Percentiles rank a stretch among this genome's conserved stretches.
Conservation (phyloP, 2,329 filamentous ascomycete species). For the Curvularia hawaiiensis region DNA sequence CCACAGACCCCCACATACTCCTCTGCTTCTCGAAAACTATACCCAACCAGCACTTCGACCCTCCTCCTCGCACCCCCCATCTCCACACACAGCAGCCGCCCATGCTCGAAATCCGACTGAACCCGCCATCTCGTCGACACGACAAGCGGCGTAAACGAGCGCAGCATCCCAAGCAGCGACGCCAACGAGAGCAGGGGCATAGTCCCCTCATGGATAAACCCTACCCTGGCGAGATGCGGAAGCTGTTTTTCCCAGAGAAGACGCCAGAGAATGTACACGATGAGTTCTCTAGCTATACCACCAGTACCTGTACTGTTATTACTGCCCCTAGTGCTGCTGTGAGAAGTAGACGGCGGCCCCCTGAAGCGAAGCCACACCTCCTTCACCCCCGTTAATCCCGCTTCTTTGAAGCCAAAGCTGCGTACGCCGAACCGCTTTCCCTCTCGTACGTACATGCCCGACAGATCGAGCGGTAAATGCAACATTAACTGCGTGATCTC, state of each 20-base stretch:
- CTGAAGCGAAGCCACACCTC: constrained; percentile 23
- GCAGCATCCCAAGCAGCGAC: constrained; percentile 7
- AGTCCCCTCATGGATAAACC: constrained; percentile 22
- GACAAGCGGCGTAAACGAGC: constrained; percentile 5
- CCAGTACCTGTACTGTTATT: background rate
- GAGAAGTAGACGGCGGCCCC: background rate
- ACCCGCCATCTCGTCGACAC: constrained; percentile 12
- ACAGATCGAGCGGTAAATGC: background rate
- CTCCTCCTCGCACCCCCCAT: constrained; percentile 4
- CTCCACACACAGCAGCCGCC: constrained; percentile 14
- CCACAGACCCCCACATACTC: constrained; percentile 12
- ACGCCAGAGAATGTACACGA: constrained; percentile 21
- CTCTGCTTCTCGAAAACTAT: constrained; percentile 16
- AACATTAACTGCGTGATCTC: constrained; percentile 22
- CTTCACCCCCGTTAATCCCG: constrained; percentile 20
- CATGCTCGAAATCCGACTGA: constrained; percentile 14
- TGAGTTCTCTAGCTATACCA: constrained; percentile 4
- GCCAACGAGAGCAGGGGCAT: constrained; percentile 11
- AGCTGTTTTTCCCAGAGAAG: constrained; percentile 20
- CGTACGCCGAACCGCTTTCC: constrained; percentile 5
- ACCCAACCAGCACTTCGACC: constrained; percentile 8
- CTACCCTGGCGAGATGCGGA: constrained; percentile 16
- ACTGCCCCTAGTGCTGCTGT: too few species aligned
- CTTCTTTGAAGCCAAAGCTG: constrained; percentile 15
- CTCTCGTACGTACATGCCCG: background rate